phyloP scores from a whole-genome alignment of 2,329 filamentous ascomycete genomes.

The Simplicillium aogashimaense region DNA sequence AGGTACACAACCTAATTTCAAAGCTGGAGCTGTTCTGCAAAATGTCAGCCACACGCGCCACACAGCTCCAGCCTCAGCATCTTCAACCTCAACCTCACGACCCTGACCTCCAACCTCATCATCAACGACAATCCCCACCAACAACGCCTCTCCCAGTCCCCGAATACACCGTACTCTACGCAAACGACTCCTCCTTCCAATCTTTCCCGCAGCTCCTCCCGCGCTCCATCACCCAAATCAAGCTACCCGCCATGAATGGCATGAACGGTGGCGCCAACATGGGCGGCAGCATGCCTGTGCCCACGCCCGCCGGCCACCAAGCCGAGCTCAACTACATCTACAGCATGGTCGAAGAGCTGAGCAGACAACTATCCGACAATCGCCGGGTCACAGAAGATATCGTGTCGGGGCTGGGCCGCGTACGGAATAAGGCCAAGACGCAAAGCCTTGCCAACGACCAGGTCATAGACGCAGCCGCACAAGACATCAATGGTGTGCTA shows the following conservation, averaged over 20 bases:
- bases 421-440: constrained; percentile 45
- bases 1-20: no score
- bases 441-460: constrained; percentile 48
- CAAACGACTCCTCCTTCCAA: no score
- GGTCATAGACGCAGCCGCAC: constrained; percentile 42
- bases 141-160: no score
- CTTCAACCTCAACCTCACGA: no score
- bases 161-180: no score
- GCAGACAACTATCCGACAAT: constrained; percentile 52
- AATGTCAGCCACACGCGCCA: no score
- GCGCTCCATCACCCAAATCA: no score
- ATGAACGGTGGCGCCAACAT: constrained; percentile 39
- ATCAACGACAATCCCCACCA: no score
- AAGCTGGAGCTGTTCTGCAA: no score
- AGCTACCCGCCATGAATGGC: constrained; percentile 30
- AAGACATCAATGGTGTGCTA: constrained; percentile 44
- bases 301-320: constrained; percentile 58
- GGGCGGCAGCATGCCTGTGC: constrained; percentile 37
- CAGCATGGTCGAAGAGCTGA: constrained; percentile 57
- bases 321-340: constrained; percentile 61
- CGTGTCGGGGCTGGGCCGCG: constrained; percentile 50
- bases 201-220: no score
- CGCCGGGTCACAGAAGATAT: constrained; percentile 53
- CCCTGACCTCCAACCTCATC: no score
- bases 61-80: no score